A percentile compares a stretch with the other conserved stretches of the same genome.
Conservation (phyloP, 176 grass and related monocot genomes). For the Saccharum spontaneum region DNA sequence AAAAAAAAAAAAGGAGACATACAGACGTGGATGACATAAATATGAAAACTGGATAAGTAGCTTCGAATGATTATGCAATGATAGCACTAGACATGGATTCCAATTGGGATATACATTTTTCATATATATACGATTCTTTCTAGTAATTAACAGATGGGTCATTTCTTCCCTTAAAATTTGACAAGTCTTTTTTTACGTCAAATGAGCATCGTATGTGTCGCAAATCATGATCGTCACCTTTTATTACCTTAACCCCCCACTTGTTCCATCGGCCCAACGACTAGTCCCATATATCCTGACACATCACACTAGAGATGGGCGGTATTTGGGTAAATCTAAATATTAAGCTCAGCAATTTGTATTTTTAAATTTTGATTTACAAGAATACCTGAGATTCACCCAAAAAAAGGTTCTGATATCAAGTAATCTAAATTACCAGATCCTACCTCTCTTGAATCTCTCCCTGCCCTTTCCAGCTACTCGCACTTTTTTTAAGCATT, state of each 20-base stretch:
- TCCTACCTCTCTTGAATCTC: too few relatives aligned
- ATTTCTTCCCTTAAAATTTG: neutral
- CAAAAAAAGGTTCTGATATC: too few relatives aligned
- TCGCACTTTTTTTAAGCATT: too few relatives aligned
- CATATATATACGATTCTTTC: neutral
- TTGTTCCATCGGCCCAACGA: neutral
- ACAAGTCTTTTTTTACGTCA: neutral
- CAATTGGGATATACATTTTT: conserved; percentile 25
- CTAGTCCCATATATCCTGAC: neutral
- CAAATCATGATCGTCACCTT: neutral
- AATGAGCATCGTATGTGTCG: neutral
- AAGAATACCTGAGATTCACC: too few relatives aligned
- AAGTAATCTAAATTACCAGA: too few relatives aligned
- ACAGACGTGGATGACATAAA: conserved; percentile 6
- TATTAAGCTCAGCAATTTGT: too few relatives aligned
- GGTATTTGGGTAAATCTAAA: too few relatives aligned
- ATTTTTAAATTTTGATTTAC: too few relatives aligned
- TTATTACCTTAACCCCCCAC: too few relatives aligned
- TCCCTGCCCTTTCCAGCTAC: too few relatives aligned
- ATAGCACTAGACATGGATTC: conserved; percentile 1
- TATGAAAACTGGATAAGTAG: neutral
- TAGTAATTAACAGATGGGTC: neutral
- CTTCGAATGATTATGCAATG: conserved; percentile 17
- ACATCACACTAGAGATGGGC: too few relatives aligned
- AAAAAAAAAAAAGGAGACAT: conserved; percentile 11